A percentile compares a stretch with the other conserved stretches of the same genome.
phyloP scores from a whole-genome alignment of 495 filamentous ascomycete genomes.

The Podospora sp. region DNA sequence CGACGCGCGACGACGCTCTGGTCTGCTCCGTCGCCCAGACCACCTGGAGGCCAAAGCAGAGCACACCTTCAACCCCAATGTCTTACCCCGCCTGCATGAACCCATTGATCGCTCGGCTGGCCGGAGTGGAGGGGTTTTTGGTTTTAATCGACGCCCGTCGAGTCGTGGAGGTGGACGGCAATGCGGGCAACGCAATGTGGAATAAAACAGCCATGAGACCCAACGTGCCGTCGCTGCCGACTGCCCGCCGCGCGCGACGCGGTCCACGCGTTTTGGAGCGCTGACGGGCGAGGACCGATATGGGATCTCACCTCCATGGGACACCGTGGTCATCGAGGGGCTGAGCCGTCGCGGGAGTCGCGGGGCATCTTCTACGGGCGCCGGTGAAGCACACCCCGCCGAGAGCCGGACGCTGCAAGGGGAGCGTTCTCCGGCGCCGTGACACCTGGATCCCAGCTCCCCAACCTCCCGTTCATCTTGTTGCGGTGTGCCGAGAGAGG shows the following conservation, averaged over 20 bases:
- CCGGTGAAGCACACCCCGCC: background rate
- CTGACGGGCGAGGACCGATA: background rate
- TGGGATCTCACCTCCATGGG: background rate
- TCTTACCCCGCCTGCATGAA: slow-evolving; percentile 21
- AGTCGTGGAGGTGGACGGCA: background rate
- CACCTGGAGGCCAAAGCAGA: slow-evolving; percentile 3
- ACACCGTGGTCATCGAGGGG: background rate
- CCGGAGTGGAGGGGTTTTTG: background rate
- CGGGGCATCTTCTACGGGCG: background rate
- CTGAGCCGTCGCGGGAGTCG: background rate
- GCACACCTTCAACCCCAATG: background rate
- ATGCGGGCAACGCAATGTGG: background rate
- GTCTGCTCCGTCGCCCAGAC: background rate
- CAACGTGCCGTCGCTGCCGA: background rate
- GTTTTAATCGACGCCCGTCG: slow-evolving; percentile 13
- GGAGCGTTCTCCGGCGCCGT: background rate
- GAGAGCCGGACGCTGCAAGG: background rate
- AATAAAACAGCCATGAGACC: background rate
- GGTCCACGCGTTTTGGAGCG: background rate
- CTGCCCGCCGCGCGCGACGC: background rate
- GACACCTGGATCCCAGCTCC: background rate
- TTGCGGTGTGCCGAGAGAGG: background rate
- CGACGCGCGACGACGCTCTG: background rate
- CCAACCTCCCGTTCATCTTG: background rate
- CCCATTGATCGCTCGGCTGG: slow-evolving; percentile 18